Evolutionary conservation across 1,284 basidiomycete genomes (phyloP).

Genomic region (Boletellus deceptivus): DNA sequence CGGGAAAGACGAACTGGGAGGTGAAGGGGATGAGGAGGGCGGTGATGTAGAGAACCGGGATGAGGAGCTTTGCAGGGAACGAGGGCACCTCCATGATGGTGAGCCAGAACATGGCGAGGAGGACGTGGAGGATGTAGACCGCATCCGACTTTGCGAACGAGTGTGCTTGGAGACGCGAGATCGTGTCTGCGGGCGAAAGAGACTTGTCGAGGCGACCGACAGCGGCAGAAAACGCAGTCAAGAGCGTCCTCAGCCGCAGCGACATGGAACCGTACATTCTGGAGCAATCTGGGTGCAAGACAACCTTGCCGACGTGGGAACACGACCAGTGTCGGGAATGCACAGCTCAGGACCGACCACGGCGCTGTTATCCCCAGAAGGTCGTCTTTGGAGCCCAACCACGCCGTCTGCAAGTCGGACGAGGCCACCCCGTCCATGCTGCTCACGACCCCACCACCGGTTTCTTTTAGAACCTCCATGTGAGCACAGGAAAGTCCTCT

Average conservation of each 20-base stretch:
- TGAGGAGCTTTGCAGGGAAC: conserved; percentile 75
- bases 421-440: too few species aligned
- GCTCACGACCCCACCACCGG: too few species aligned
- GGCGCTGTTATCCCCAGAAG: too few species aligned
- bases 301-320: conserved; percentile 2
- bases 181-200: conserved; percentile 64
- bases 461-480: too few species aligned
- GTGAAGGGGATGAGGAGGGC: conserved; percentile 79
- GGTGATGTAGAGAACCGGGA: conserved; percentile 71
- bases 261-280: conserved; percentile 5
- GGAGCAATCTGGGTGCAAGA: neutral
- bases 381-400: too few species aligned
- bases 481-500: too few species aligned
- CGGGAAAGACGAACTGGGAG: conserved; percentile 89
- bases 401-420: too few species aligned
- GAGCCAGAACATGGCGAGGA: conserved; percentile 73
- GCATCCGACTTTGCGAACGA: conserved; percentile 59
- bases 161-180: conserved; percentile 62
- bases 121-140: conserved; percentile 63
- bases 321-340: too few species aligned
- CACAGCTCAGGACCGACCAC: too few species aligned
- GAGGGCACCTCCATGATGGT: conserved; percentile 72
- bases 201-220: conserved; percentile 76
- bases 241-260: conserved; percentile 10
- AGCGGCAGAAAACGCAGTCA: conserved; percentile 52